A percentile compares a stretch with the other conserved stretches of the same genome.
These are phyloP conservation scores for Ceratocystis alfenasii DNA, from an alignment of 2,329 filamentous ascomycete genomes.

Conservation along the genomic window DNA sequence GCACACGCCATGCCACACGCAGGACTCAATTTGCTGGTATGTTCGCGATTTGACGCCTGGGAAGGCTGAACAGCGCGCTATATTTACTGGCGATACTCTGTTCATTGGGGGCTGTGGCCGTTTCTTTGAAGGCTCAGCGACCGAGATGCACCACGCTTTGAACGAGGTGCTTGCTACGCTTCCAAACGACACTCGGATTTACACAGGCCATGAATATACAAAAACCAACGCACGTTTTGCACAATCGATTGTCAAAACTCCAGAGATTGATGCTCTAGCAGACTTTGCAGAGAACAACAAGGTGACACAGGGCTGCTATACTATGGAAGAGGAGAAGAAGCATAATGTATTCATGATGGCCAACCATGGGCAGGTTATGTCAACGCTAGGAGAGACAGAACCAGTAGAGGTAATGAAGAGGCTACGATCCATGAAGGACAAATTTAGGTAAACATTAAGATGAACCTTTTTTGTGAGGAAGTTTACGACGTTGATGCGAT, in stretches of 20 bases:
- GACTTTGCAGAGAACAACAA: slow-evolving; percentile 66
- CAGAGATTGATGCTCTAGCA: slow-evolving; percentile 64
- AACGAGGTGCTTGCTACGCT: slow-evolving; percentile 72
- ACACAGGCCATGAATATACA: slow-evolving; percentile 96
- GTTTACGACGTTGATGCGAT: too few relatives aligned
- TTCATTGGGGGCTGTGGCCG: slow-evolving; percentile 90
- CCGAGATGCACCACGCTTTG: slow-evolving; percentile 85
- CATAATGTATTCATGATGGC: slow-evolving; percentile 97
- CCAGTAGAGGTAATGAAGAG: slow-evolving; percentile 75
- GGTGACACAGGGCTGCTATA: slow-evolving; percentile 90
- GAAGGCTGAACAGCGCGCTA: slow-evolving; percentile 39
- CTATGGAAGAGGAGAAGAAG: slow-evolving; percentile 92
- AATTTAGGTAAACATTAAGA: slow-evolving; percentile 44
- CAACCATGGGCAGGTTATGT: slow-evolving; percentile 69
- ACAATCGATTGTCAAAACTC: slow-evolving; percentile 59
- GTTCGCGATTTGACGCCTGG: slow-evolving; percentile 51
- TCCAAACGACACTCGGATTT: slow-evolving; percentile 85
- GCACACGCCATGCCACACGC: slow-evolving; percentile 96
- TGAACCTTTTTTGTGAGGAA: slow-evolving; percentile 25
- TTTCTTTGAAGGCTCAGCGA: slow-evolving; percentile 85
- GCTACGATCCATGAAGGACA: slow-evolving; percentile 84
- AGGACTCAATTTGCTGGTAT: slow-evolving; percentile 94
- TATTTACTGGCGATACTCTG: slow-evolving; percentile 93
- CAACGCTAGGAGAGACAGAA: slow-evolving; percentile 67
- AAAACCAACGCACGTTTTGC: slow-evolving; percentile 89